Evolutionary conservation across 148 eudicot genomes (phyloP), one percentile per base, ranked within the genome.

Genomic region (Pharnaceum exiguum): DNA sequence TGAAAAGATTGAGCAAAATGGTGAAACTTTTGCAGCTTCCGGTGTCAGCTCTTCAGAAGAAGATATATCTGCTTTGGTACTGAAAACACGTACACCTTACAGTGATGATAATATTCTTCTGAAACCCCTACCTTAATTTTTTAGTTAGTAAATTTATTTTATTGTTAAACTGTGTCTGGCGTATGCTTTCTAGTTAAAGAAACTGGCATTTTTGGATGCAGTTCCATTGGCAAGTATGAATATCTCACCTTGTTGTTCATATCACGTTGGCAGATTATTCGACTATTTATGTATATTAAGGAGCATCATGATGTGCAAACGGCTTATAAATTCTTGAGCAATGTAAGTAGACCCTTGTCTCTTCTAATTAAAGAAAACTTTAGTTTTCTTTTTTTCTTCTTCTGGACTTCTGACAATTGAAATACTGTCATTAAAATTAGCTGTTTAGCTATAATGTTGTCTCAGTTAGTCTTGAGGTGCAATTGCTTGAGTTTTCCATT

Each of bases 291-390:
- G 25, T 77, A 83, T 66, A 76, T 93, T 16, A 75, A 85, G 73
- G 95, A 93, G 75, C 79, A 82, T 51, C 91, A 86, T 56, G 99
- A 81, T 48, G 54, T 72, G 66, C 83, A 68, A 63, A 80, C 64
- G 45, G 95, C 99, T 67, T 93, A 81, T 60, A 90, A 78, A 80
- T 93, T 93, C 71, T 67, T 93, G 69, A 79, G 89, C 78, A 89
- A 69, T 81, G 99, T 93, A 81, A 59, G 89, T 52, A 13, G 29
- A 16, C 40, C 21, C 38, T 19, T 23, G 22, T 11, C 22, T 33
- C 33, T 12, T 51, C n/a, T 21, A 9, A 26, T 29, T 13, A 19
- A 38, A 11, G 31, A 7, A 0, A 12, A 45, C 10, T 57, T 49
- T 26, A 43, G 29, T 30, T 58, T 36, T 29, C 50, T 29, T 49